Evolutionary conservation across 139 green algal genomes (phyloP).

Genomic region (Chlorella sp.): DNA sequence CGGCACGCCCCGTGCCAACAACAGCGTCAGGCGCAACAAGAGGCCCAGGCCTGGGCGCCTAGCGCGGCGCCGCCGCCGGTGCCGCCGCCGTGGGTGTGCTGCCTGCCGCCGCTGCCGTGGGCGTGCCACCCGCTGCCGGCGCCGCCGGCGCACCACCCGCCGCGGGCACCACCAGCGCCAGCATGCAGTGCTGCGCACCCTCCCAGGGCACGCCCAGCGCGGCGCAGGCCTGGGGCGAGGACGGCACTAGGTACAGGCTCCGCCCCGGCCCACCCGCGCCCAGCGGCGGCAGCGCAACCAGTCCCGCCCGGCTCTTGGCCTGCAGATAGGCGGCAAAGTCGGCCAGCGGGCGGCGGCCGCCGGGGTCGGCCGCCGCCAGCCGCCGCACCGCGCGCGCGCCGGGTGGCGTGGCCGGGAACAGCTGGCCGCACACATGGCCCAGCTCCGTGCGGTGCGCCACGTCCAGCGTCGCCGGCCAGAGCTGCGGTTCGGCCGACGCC

Average conservation of each 20-base stretch:
- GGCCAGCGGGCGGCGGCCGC: background rate
- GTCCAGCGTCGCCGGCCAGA: slow-evolving; percentile 35
- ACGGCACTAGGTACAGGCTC: slow-evolving; percentile 33
- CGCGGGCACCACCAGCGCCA: slow-evolving; percentile 22
- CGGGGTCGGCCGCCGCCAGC: slow-evolving; percentile 6
- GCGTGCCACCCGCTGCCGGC: too few species aligned
- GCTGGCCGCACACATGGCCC: slow-evolving; percentile 20
- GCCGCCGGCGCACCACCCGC: too few species aligned
- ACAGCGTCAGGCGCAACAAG: too few species aligned
- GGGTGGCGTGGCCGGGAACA: slow-evolving; percentile 10
- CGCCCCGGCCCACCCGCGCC: background rate
- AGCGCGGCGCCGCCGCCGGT: too few species aligned
- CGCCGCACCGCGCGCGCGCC: slow-evolving; percentile 4
- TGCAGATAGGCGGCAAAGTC: slow-evolving; percentile 34
- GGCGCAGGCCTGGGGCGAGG: slow-evolving; percentile 14
- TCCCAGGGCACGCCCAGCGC: slow-evolving; percentile 8
- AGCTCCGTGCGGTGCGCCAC: slow-evolving; percentile 22
- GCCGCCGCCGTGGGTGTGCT: too few species aligned
- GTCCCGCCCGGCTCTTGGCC: slow-evolving; percentile 29
- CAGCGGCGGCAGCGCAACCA: slow-evolving; percentile 34
- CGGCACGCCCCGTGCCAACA: too few species aligned
- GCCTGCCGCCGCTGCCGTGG: too few species aligned
- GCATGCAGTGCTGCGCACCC: slow-evolving; percentile 1
- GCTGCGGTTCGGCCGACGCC: slow-evolving; percentile 23
- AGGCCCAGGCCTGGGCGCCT: too few species aligned